Percentiles rank a stretch among this genome's conserved stretches.
phyloP scores from a whole-genome alignment of 441 rosid species.

The Lepidium campestre region DNA sequence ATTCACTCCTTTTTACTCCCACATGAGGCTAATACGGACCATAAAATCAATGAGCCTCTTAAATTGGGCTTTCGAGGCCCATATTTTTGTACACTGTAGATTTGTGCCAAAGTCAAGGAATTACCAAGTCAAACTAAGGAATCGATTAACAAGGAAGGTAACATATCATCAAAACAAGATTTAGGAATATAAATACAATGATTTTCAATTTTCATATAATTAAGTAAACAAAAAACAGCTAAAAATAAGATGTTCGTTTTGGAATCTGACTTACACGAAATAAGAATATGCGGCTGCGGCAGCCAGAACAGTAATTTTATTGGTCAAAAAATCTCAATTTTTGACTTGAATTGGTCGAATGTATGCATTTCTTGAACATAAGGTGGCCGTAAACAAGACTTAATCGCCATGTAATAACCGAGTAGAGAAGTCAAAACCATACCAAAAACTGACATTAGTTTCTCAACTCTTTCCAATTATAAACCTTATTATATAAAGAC shows the following conservation, averaged over 20 bases:
- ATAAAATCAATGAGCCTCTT: neutral
- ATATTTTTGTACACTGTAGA: neutral
- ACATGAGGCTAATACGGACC: neutral
- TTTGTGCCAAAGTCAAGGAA: too few species aligned
- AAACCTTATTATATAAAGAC: neutral
- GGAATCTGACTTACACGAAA: too few species aligned
- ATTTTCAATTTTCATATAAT: too few species aligned
- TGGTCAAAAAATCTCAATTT: neutral
- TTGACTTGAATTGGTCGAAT: neutral
- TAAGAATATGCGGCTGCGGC: too few species aligned
- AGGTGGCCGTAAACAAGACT: neutral
- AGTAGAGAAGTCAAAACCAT: neutral
- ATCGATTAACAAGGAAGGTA: too few species aligned
- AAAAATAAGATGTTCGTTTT: too few species aligned
- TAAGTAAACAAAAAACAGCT: too few species aligned
- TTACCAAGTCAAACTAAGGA: too few species aligned
- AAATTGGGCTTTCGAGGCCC: neutral
- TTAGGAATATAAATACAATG: too few species aligned
- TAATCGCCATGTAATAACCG: neutral
- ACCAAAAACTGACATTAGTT: neutral
- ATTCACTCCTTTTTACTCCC: too few species aligned
- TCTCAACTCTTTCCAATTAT: neutral
- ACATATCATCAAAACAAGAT: too few species aligned
- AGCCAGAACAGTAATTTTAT: too few species aligned
- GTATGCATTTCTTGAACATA: neutral